Evolutionary conservation across 116 monocot species (phyloP).

Genomic region (Dioscorea cayenensis): DNA sequence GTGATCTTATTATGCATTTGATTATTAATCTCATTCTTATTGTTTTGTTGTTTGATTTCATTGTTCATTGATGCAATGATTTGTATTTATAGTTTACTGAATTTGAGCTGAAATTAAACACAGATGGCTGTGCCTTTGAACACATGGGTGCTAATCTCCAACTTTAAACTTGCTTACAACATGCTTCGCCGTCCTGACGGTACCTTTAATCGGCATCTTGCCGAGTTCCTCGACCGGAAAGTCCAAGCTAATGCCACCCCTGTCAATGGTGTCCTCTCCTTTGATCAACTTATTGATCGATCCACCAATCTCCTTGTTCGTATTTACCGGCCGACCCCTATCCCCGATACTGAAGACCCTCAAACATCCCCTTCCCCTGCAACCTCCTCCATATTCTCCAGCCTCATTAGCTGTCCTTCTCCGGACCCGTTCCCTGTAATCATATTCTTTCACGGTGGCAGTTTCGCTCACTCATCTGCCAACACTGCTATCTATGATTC

Average conservation of each 20-base stretch:
- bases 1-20: no score
- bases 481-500: slow-evolving; percentile 48
- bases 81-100: no score
- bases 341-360: neutral
- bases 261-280: slow-evolving; percentile 40
- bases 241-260: slow-evolving; percentile 32
- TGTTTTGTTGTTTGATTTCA: no score
- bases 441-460: slow-evolving; percentile 58
- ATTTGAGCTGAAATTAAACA: neutral
- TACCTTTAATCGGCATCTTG: slow-evolving; percentile 44
- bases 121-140: slow-evolving; percentile 41
- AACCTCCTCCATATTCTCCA: slow-evolving; percentile 4
- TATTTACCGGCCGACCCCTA: slow-evolving; percentile 28
- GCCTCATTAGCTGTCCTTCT: neutral
- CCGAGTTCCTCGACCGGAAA: slow-evolving; percentile 42
- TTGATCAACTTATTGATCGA: slow-evolving; percentile 37
- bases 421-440: slow-evolving; percentile 36
- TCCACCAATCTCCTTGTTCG: slow-evolving; percentile 34
- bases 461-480: slow-evolving; percentile 43
- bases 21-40: no score
- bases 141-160: slow-evolving; percentile 53
- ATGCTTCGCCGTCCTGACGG: slow-evolving; percentile 51
- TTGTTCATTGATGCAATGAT: no score
- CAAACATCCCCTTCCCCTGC: neutral
- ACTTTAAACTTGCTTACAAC: slow-evolving; percentile 53